Evolutionary conservation across 2,329 filamentous ascomycete species (phyloP), one percentile per base, ranked within the genome.

Genomic region (Colletotrichum brevisporum): DNA sequence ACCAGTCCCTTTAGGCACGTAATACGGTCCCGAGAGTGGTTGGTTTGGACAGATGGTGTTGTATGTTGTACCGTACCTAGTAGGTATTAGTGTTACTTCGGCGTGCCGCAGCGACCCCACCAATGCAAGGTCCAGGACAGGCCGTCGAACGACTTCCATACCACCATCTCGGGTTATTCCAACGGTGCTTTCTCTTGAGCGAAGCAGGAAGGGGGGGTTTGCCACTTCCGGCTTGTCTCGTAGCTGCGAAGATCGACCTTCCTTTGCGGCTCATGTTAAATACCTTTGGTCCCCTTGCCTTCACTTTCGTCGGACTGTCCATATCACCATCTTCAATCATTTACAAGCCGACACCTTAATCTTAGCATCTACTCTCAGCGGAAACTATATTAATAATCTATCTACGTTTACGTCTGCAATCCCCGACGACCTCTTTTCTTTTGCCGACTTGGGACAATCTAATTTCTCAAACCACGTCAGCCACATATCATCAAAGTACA

Each of bases 171-270:
- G 62, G 54, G n/a, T 58, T 48, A 15, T 45, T 21, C 36, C 26
- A 69, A 69, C 66, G 66, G 66, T 60, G 62, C 55, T 60, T 55
- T 54, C 66, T 69, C 58, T 66, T 16, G 12, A 15, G 41, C 13
- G 41, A 24, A 24, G 21, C 6, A 43, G 41, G 62, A 45, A 8
- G 27, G 10, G 27, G 5, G 27, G 27, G 27, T 2, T 56, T 58
- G 50, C 55, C 62, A 56, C 36, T 66, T 60, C 62, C 66, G 62
- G 55, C 62, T 54, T 26, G 43, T 18, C 36, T 52, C 13, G 12
- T n/a, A n/a, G 45, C 12, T 36, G 48, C n/a, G 41, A 48, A 43
- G n/a, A 18, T 48, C 24, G 18, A 43, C n/a, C n/a, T 36, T 59
- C 31, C 15, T 26, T 26, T 24, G n/a, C 15, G 24, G 26, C 15